Base-by-base conservation (phyloP, 257 asterid genomes). In the Capsicum chinense region DNA sequence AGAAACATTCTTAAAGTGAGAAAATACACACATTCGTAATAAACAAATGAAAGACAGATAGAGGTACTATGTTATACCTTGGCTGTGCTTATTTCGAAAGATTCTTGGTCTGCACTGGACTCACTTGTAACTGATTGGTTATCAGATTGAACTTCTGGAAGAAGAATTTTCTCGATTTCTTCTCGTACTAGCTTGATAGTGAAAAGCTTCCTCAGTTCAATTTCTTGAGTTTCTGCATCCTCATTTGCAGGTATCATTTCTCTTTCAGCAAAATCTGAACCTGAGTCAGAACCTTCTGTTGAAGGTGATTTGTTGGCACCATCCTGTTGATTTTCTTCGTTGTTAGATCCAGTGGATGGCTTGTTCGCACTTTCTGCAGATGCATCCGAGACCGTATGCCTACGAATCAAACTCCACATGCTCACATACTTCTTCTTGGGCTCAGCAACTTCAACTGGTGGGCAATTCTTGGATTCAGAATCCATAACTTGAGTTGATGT, bases 121-220 rank as follows among this genome's bases (percentile, higher is more conserved):
- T 26, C 33, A 26, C 33, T n/a, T 54, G 93, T 76, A 15, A 86
- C 50, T 17, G 97, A 93, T 87, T 89, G 97, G 84, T 85, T 92
- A 81, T 96, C 97, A 42, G 97, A 91, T 44, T 93, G 98, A 86
- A 96, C 92, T 84, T 94, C 98, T 6, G 99, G 97, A 71, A 96
- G 97, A 84, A 96, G 98, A 88, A 96, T 92, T 91, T 91, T 97
- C 92, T 97, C 98, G 26, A 97, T 91, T 9, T 98, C 99, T 88
- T 97, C 97, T 56, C 98, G 89, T 6, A 97, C 98, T 48, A 97
- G 92, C 93, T 93, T 93, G 87, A 95, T 90, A 1, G 98, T 97
- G 26, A 90, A 88, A 81, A 93, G 71, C 83, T 97, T 97, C 21
- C 93, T 93, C 54, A 86, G 52, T 87, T 93, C 98, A 35, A 90